Evolutionary conservation across 768 basidiomycete species (phyloP).

Genomic region (Russula sp.): DNA sequence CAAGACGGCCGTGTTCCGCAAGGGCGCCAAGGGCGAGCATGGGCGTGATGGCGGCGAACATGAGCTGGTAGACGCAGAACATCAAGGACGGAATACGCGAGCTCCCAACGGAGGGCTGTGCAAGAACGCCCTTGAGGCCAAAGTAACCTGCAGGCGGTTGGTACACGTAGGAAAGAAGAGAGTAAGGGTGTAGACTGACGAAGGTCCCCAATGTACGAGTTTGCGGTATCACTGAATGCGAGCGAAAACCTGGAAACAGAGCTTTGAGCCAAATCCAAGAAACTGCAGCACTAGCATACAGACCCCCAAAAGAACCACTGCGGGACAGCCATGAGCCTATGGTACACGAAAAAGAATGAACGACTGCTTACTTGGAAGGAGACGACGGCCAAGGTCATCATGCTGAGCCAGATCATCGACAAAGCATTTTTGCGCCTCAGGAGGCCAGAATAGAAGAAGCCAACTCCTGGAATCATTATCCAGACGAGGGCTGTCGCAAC

Average conservation of each 20-base stretch:
- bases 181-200: slow-evolving; percentile 38
- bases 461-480: slow-evolving; percentile 61
- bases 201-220: slow-evolving; percentile 79
- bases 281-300: background rate
- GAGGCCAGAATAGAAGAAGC: slow-evolving; percentile 88
- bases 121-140: slow-evolving; percentile 71
- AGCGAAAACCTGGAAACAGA: slow-evolving; percentile 53
- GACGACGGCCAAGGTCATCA: slow-evolving; percentile 72
- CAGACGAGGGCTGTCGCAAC: slow-evolving; percentile 74
- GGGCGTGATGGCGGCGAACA: slow-evolving; percentile 90
- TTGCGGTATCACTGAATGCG: slow-evolving; percentile 76
- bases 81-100: slow-evolving; percentile 63
- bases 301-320: slow-evolving; percentile 96
- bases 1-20: slow-evolving; percentile 81
- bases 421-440: slow-evolving; percentile 91
- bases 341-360: background rate
- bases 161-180: background rate
- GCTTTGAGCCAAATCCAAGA: background rate
- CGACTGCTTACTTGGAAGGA: slow-evolving; percentile 62
- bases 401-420: slow-evolving; percentile 78
- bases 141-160: slow-evolving; percentile 59
- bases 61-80: slow-evolving; percentile 82
- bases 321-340: slow-evolving; percentile 26
- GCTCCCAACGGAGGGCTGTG: slow-evolving; percentile 68
- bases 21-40: slow-evolving; percentile 90